Conservation (phyloP, 257 asterid genomes). For the Orobanche coerulescens region DNA sequence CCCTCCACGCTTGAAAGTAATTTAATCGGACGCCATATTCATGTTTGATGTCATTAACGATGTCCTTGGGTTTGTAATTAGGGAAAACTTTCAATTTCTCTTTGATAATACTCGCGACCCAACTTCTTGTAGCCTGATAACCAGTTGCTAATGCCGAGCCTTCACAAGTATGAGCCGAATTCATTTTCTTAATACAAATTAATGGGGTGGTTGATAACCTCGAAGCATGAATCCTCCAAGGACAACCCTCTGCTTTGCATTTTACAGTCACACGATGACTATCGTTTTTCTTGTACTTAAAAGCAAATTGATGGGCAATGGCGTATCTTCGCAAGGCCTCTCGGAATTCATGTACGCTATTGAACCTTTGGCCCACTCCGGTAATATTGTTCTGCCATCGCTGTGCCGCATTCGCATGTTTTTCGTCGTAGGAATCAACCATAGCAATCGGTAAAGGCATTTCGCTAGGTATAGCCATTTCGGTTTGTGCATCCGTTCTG, state of each 20-base stretch:
- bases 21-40: constrained; percentile 92
- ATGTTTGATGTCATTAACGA: constrained; percentile 80
- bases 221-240: constrained; percentile 98
- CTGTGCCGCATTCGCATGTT: constrained; percentile 69
- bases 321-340: constrained; percentile 90
- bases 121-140: constrained; percentile 86
- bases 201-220: constrained; percentile 91
- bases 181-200: constrained; percentile 93
- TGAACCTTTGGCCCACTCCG: constrained; percentile 95
- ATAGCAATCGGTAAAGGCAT: constrained; percentile 46
- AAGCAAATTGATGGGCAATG: constrained; percentile 89
- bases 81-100: constrained; percentile 84
- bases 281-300: constrained; percentile 92
- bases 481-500: constrained; percentile 42
- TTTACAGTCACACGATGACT: constrained; percentile 96
- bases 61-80: constrained; percentile 90
- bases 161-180: constrained; percentile 84
- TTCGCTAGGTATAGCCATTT: constrained; percentile 37
- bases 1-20: constrained; percentile 99
- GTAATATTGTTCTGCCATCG: constrained; percentile 89
- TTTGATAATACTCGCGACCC: constrained; percentile 98
- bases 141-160: constrained; percentile 62
- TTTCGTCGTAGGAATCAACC: constrained; percentile 46
- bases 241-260: constrained; percentile 95
- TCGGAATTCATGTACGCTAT: constrained; percentile 90